Evolutionary conservation across 257 asterid genomes (phyloP).

Genomic region (Euphrasia confusa): DNA sequence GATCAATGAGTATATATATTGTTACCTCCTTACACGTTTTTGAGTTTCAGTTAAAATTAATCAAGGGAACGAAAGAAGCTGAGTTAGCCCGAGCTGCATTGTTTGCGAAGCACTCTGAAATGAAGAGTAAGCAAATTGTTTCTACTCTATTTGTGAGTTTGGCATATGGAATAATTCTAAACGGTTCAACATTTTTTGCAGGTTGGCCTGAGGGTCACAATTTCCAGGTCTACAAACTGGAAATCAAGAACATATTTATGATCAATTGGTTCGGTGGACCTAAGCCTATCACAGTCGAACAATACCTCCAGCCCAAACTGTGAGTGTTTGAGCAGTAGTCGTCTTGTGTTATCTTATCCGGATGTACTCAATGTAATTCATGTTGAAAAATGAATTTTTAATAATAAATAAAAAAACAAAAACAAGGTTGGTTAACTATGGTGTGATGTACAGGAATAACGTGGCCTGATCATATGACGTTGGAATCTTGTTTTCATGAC

Average conservation of each 20-base stretch:
- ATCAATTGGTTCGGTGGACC: slow-evolving; percentile 96
- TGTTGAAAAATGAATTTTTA: slow-evolving; percentile 12
- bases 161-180: background rate
- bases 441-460: slow-evolving; percentile 23
- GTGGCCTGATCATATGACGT: slow-evolving; percentile 18
- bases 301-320: slow-evolving; percentile 53
- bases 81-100: slow-evolving; percentile 59
- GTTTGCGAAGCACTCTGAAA: slow-evolving; percentile 74
- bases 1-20: background rate
- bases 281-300: slow-evolving; percentile 83
- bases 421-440: background rate
- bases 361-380: slow-evolving; percentile 9
- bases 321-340: slow-evolving; percentile 31
- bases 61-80: slow-evolving; percentile 53
- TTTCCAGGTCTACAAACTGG: slow-evolving; percentile 66
- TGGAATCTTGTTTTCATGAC: background rate
- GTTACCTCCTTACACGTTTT: slow-evolving; percentile 7
- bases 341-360: background rate
- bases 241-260: slow-evolving; percentile 66
- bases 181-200: slow-evolving; percentile 30
- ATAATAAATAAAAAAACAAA: background rate
- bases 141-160: background rate
- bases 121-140: slow-evolving; percentile 47
- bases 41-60: slow-evolving; percentile 47
- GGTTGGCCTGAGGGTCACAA: slow-evolving; percentile 85